Percentiles rank a stretch among this genome's conserved stretches.
Conservation (phyloP, 2,329 filamentous ascomycete species). For the Salinomyces thailandicus region DNA sequence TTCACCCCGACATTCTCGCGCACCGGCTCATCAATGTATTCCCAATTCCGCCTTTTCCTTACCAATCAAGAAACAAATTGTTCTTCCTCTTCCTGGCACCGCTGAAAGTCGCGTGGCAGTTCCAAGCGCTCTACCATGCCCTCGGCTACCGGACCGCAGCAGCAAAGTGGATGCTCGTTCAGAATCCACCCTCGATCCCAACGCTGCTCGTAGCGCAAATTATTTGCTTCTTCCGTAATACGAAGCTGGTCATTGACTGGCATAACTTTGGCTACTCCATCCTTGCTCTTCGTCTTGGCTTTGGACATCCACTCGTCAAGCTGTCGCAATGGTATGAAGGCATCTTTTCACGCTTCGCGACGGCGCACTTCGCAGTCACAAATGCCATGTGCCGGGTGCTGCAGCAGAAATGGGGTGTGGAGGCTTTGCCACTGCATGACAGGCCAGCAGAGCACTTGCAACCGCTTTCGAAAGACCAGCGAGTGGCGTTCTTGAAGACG, state of each 20-base stretch:
- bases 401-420: slow-evolving; percentile 53
- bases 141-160: slow-evolving; percentile 66
- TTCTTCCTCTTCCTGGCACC: slow-evolving; percentile 72
- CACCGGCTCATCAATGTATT: slow-evolving; percentile 61
- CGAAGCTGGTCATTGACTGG: slow-evolving; percentile 85
- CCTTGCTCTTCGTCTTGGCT: slow-evolving; percentile 56
- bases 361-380: slow-evolving; percentile 77
- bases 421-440: slow-evolving; percentile 65
- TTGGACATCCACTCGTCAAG: slow-evolving; percentile 61
- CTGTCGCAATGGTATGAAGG: slow-evolving; percentile 71
- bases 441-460: slow-evolving; percentile 74
- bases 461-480: slow-evolving; percentile 46
- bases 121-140: slow-evolving; percentile 57
- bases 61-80: slow-evolving; percentile 57
- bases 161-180: slow-evolving; percentile 71
- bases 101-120: slow-evolving; percentile 77
- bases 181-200: slow-evolving; percentile 93
- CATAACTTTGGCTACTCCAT: slow-evolving; percentile 98
- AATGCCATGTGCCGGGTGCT: slow-evolving; percentile 75
- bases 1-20: slow-evolving; percentile 64
- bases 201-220: slow-evolving; percentile 68
- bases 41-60: slow-evolving; percentile 58
- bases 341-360: slow-evolving; percentile 55
- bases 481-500: slow-evolving; percentile 50
- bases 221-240: slow-evolving; percentile 66